phyloP scores from a whole-genome alignment of 2,329 filamentous ascomycete genomes.

The Fusarium metavorans region DNA sequence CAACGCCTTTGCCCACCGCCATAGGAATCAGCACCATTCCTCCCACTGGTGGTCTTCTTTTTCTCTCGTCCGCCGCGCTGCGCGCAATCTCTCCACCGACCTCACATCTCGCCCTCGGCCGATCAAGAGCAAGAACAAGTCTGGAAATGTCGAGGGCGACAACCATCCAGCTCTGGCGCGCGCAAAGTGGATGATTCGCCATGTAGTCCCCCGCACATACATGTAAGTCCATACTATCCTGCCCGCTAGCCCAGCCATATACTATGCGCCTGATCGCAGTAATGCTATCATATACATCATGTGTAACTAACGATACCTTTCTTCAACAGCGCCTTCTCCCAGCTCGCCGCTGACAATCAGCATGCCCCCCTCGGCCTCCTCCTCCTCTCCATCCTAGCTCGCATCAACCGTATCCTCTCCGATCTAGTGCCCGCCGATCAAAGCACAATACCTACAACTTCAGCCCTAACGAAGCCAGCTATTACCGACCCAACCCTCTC shows the following conservation, averaged over 20 bases:
- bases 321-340: slow-evolving; percentile 70
- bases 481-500: neutral
- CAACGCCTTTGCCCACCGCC: slow-evolving; percentile 81
- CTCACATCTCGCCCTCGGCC: slow-evolving; percentile 19
- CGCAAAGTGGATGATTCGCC: slow-evolving; percentile 46
- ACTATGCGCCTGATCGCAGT: neutral
- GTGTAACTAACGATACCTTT: slow-evolving; percentile 8
- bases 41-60: slow-evolving; percentile 85
- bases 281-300: neutral
- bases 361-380: slow-evolving; percentile 79
- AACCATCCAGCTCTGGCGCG: slow-evolving; percentile 31
- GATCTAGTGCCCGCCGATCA: slow-evolving; percentile 45
- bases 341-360: slow-evolving; percentile 77
- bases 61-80: slow-evolving; percentile 75
- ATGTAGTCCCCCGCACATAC: slow-evolving; percentile 51
- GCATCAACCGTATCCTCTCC: slow-evolving; percentile 61
- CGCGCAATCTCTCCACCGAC: slow-evolving; percentile 63
- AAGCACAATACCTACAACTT: neutral
- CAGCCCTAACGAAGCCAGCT: neutral
- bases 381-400: slow-evolving; percentile 73
- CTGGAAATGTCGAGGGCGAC: slow-evolving; percentile 9
- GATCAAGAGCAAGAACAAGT: slow-evolving; percentile 19
- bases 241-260: neutral
- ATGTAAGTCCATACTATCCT: slow-evolving; percentile 46
- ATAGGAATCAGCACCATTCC: slow-evolving; percentile 89